phyloP scores from a whole-genome alignment of 257 asterid genomes.

The Vinca minor region DNA sequence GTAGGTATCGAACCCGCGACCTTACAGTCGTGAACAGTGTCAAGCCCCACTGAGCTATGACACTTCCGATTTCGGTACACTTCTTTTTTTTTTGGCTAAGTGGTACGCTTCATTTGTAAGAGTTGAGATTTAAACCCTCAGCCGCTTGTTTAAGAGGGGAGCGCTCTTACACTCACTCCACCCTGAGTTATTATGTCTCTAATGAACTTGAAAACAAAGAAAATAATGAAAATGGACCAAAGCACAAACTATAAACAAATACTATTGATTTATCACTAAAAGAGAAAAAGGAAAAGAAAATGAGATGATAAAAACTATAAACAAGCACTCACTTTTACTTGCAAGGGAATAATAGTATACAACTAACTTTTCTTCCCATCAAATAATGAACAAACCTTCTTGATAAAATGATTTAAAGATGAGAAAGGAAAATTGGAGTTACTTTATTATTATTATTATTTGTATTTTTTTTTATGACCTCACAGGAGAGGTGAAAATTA shows the following conservation, averaged over 20 bases:
- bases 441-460: too few species aligned
- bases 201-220: slow-evolving; percentile 19
- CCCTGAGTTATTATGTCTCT: slow-evolving; percentile 1
- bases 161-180: too few species aligned
- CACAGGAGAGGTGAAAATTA: too few species aligned
- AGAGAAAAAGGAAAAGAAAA: not conserved
- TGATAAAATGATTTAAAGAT: slow-evolving; percentile 28
- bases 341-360: slow-evolving; percentile 38
- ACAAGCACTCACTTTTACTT: slow-evolving; percentile 31
- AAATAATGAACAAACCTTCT: slow-evolving; percentile 45
- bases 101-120: too few species aligned
- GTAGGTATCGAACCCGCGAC: too few species aligned
- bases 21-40: too few species aligned
- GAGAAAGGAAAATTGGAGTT: slow-evolving; percentile 39
- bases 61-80: too few species aligned
- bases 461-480: too few species aligned
- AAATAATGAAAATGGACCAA: slow-evolving; percentile 8
- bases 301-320: slow-evolving; percentile 2
- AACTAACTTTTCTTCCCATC: slow-evolving; percentile 34
- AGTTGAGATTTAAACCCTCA: too few species aligned
- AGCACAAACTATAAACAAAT: not conserved
- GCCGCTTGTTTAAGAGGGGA: too few species aligned
- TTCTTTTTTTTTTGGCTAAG: too few species aligned
- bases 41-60: too few species aligned
- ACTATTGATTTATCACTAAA: not conserved